phyloP scores from a whole-genome alignment of 495 filamentous ascomycete species.

The Penicillium nucicola region DNA sequence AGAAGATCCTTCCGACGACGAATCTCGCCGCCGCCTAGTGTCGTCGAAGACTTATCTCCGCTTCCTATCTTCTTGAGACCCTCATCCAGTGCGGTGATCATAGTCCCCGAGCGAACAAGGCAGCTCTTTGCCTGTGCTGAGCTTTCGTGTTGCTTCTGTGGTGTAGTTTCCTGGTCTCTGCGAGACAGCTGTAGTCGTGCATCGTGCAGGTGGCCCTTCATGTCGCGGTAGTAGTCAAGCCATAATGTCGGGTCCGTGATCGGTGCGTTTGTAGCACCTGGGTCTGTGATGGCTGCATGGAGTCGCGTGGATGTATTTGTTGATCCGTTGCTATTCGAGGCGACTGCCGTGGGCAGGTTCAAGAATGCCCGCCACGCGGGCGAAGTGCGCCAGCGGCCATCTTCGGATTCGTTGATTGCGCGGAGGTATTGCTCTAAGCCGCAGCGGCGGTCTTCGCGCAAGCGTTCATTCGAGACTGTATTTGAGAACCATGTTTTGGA shows the following conservation, averaged over 20 bases:
- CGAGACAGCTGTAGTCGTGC: conserved; percentile 70
- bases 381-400: conserved; percentile 82
- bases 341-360: conserved; percentile 64
- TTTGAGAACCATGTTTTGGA: conserved; percentile 82
- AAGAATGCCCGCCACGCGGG: conserved; percentile 83
- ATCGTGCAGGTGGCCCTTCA: conserved; percentile 80
- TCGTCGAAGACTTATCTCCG: conserved; percentile 12
- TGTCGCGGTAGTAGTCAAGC: conserved; percentile 80
- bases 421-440: conserved; percentile 79
- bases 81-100: conserved; percentile 66
- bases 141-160: conserved; percentile 71
- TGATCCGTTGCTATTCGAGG: conserved; percentile 42
- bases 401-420: conserved; percentile 70
- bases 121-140: conserved; percentile 76
- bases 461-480: conserved; percentile 68
- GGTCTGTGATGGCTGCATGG: conserved; percentile 42
- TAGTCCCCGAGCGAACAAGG: conserved; percentile 68
- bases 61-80: conserved; percentile 56
- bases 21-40: conserved; percentile 83
- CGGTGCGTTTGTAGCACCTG: conserved; percentile 41
- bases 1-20: conserved; percentile 77
- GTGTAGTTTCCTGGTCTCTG: conserved; percentile 69
- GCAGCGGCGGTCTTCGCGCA: conserved; percentile 75
- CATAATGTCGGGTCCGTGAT: conserved; percentile 77
- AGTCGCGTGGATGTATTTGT: conserved; percentile 29